A percentile compares a stretch with the other conserved stretches of the same genome.
Evolutionary conservation across 169 alveolate genomes (phyloP).

Genomic region (Cyclospora cayetanensis): DNA sequence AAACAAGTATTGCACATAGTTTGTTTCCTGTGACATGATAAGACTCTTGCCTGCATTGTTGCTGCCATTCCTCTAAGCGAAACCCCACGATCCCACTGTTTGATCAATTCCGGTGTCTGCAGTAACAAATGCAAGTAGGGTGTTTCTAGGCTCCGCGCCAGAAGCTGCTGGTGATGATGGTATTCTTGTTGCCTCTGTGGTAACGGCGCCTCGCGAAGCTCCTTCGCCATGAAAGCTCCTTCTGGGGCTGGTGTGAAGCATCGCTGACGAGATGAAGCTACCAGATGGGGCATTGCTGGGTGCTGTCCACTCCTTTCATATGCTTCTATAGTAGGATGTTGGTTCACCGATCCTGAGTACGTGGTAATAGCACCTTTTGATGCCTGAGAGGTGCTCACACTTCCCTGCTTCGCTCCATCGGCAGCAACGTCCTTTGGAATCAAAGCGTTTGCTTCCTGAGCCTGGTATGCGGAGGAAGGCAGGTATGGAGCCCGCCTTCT

Average conservation of each 20-base stretch:
- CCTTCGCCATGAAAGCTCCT: slow-evolving; percentile 16
- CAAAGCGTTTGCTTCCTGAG: not conserved
- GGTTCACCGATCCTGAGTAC: too few relatives aligned
- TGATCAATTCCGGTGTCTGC: not conserved
- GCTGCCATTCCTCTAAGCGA: slow-evolving; percentile 60
- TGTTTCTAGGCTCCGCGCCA: slow-evolving; percentile 11
- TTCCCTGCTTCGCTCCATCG: not conserved
- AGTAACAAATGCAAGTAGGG: slow-evolving; percentile 36
- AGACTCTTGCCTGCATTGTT: slow-evolving; percentile 48
- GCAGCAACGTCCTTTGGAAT: not conserved
- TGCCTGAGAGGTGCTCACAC: not conserved
- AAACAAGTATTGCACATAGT: too few relatives aligned
- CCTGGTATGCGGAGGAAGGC: not conserved
- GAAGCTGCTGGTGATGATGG: slow-evolving; percentile 22
- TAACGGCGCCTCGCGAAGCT: not conserved
- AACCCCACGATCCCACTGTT: slow-evolving; percentile 27
- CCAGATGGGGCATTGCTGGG: not conserved
- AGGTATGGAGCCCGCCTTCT: not conserved
- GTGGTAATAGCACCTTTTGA: not conserved
- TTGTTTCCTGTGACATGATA: too few relatives aligned
- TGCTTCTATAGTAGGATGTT: too few relatives aligned
- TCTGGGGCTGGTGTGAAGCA: not conserved
- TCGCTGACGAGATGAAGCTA: not conserved
- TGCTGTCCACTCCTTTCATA: not conserved
- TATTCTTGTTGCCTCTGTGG: slow-evolving; percentile 17